Conservation (phyloP, 768 basidiomycete genomes). For the Galerina marginata region DNA sequence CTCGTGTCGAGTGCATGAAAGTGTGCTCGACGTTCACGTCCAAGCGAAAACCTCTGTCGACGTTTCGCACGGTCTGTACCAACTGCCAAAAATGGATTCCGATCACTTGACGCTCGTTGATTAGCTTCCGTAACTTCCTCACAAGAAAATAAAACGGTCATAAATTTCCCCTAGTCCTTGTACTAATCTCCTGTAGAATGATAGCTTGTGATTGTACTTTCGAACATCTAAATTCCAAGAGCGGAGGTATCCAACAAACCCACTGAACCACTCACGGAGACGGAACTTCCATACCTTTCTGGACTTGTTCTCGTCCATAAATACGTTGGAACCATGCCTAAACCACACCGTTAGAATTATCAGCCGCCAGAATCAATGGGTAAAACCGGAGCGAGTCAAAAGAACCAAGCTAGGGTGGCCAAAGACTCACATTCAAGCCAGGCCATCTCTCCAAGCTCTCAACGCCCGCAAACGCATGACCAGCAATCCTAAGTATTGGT, state of each 20-base stretch:
- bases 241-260: neutral
- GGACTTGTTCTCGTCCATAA: slow-evolving; percentile 26
- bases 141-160: too few relatives aligned
- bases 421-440: slow-evolving; percentile 50
- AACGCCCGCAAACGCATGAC: slow-evolving; percentile 51
- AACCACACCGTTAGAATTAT: neutral
- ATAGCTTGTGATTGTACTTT: too few relatives aligned
- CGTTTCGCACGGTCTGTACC: slow-evolving; percentile 18
- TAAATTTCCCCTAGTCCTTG: too few relatives aligned
- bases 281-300: slow-evolving; percentile 25
- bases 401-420: neutral
- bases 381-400: neutral
- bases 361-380: neutral
- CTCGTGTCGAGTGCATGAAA: slow-evolving; percentile 24
- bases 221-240: neutral
- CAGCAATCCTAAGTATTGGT: slow-evolving; percentile 51
- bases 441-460: slow-evolving; percentile 67
- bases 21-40: slow-evolving; percentile 7
- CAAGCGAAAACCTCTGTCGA: slow-evolving; percentile 17
- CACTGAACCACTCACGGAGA: neutral
- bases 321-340: slow-evolving; percentile 32
- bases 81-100: neutral
- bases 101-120: neutral
- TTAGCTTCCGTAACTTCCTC: slow-evolving; percentile 4
- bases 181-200: too few relatives aligned